These are phyloP conservation scores for Sclerotinia minor DNA, from an alignment of 2,329 filamentous ascomycete genomes.

Conservation along the genomic window DNA sequence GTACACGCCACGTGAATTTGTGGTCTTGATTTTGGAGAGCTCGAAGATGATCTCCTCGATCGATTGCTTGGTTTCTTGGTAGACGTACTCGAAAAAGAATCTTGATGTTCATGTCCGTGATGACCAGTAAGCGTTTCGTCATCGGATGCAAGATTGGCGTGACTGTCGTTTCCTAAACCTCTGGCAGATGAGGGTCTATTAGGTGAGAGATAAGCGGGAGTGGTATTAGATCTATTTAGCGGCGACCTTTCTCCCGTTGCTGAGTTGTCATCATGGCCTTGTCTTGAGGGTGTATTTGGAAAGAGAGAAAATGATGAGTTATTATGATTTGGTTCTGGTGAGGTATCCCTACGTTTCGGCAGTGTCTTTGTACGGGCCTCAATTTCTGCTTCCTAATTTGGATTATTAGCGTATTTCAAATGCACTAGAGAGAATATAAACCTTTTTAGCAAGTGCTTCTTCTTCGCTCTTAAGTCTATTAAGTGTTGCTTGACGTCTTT, in stretches of 20 bases:
- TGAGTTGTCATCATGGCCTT: slow-evolving; percentile 27
- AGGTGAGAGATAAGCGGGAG: slow-evolving; percentile 53
- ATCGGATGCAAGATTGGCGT: slow-evolving; percentile 30
- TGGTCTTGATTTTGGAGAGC: slow-evolving; percentile 11
- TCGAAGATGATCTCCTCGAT: slow-evolving; percentile 17
- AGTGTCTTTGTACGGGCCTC: slow-evolving; percentile 32
- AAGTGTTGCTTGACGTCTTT: slow-evolving; percentile 59
- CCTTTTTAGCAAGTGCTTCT: slow-evolving; percentile 46
- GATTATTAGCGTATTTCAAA: slow-evolving; percentile 30
- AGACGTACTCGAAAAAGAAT: slow-evolving; percentile 12
- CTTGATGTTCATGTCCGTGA: slow-evolving; percentile 8
- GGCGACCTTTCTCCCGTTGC: slow-evolving; percentile 21
- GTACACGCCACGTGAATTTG: slow-evolving; percentile 20
- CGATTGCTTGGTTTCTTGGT: slow-evolving; percentile 6
- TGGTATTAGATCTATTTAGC: slow-evolving; percentile 54
- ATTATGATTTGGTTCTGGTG: slow-evolving; percentile 47
- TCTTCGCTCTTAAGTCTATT: slow-evolving; percentile 58
- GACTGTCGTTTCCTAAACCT: slow-evolving; percentile 30
- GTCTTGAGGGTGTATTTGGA: slow-evolving; percentile 35
- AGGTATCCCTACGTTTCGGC: slow-evolving; percentile 49
- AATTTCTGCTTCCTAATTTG: slow-evolving; percentile 44
- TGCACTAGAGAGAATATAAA: slow-evolving; percentile 28
- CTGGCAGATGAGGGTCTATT: slow-evolving; percentile 42
- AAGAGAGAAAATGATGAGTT: slow-evolving; percentile 51
- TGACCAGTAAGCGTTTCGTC: background rate